Evolutionary conservation across 2,329 filamentous ascomycete species (phyloP).

Genomic region (Cercospora citrullina): DNA sequence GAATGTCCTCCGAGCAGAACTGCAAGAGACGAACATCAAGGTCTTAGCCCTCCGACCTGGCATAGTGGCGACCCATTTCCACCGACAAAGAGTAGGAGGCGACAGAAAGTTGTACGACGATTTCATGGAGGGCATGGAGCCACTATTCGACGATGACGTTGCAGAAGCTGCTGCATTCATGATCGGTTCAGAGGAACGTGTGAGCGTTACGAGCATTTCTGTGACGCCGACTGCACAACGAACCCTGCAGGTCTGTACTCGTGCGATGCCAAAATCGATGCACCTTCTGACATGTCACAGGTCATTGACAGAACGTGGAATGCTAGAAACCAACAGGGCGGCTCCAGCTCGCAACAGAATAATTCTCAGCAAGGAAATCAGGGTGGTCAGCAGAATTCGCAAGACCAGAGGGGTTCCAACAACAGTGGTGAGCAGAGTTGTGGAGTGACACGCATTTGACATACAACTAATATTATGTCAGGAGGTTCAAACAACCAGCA

Average conservation of each 20-base stretch:
- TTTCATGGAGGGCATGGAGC: constrained; percentile 51
- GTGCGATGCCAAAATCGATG: not conserved
- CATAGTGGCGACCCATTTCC: constrained; percentile 53
- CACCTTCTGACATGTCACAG: not conserved
- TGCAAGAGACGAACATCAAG: constrained; percentile 50
- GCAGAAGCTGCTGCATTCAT: constrained; percentile 48
- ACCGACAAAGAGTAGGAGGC: constrained; percentile 48
- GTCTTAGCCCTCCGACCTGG: constrained; percentile 51
- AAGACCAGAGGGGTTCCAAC: not conserved
- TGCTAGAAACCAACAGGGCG: constrained; percentile 4
- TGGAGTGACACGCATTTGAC: not conserved
- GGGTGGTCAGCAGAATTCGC: not conserved
- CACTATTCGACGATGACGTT: constrained; percentile 47
- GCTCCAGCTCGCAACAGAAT: not conserved
- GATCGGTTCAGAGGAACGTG: constrained; percentile 44
- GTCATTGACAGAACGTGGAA: constrained; percentile 14
- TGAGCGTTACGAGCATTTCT: constrained; percentile 51
- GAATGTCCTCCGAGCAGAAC: constrained; percentile 52
- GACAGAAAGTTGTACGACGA: constrained; percentile 46
- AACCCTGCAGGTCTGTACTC: constrained; percentile 35
- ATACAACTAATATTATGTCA: not conserved
- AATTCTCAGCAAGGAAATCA: not conserved
- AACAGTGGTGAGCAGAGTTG: not conserved
- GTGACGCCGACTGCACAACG: constrained; percentile 49
- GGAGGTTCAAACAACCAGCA: not conserved